Evolutionary conservation across 1,284 basidiomycete species (phyloP), one percentile per base, ranked within the genome.

Genomic region (Coniferiporia sulphurascens): DNA sequence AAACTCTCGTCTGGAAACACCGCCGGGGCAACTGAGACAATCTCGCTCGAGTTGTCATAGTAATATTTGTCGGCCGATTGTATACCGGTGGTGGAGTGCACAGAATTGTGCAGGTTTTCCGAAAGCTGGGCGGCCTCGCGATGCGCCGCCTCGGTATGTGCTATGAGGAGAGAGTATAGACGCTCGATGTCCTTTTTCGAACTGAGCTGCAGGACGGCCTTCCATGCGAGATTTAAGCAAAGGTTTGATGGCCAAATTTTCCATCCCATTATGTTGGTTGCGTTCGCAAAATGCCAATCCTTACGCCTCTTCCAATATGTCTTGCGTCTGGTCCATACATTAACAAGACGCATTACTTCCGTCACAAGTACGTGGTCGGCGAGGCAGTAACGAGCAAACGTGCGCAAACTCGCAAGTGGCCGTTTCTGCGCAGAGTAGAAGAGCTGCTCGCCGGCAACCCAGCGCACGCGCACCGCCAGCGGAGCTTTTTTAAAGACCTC

Each of bases 181-280:
- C 61, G 52, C 9, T 52, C 58, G n/a, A 62, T 27, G 15, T 59
- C 58, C 5, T 32, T n/a, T 38, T 10, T 48, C 4, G 32, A 38
- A 9, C 48, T 53, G 10, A 62, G 53, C 51, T 59, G 52, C 35
- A 62, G 36, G 17, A 59, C 19, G 13, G 57, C 57, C 44, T 62
- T 62, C 61, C 61, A 62, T 17, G 49, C 52, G 9, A 54, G 41
- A 22, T 44, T 43, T 10, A 59, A 7, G 19, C 35, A 44, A 15
- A 38, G n/a, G 5, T 19, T 45, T 5, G 57, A 19, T 27, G 61
- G 61, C 61, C 61, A 62, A 8, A 58, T 19, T 54, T 62, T 62
- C 58, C 46, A 43, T 13, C 48, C 32, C 32, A 43, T 41, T 53
- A 45, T 19, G 48, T 41, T 12, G 38, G 45, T 17, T 27, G 27